phyloP scores from a whole-genome alignment of 179 eudicot genomes.

The Nepenthes alata region DNA sequence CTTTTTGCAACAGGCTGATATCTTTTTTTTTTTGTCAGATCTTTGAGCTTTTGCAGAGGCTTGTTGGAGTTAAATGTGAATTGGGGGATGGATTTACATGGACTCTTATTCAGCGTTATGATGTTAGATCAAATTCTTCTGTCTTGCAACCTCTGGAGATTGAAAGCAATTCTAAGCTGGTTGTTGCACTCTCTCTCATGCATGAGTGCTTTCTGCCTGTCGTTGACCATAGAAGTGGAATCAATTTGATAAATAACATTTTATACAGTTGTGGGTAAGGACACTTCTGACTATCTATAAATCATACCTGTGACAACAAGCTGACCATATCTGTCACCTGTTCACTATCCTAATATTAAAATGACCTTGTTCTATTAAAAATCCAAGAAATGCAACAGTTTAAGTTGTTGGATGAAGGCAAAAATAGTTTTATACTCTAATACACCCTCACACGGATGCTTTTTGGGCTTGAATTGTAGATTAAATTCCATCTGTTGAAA shows the following conservation, averaged over 20 bases:
- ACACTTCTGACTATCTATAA: background rate
- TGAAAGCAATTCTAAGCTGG: slow-evolving; percentile 73
- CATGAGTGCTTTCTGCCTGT: slow-evolving; percentile 91
- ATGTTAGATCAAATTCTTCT: slow-evolving; percentile 21
- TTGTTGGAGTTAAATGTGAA: slow-evolving; percentile 49
- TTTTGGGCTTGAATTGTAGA: too few relatives aligned
- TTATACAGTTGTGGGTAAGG: slow-evolving; percentile 87
- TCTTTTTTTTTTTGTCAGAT: slow-evolving; percentile 29
- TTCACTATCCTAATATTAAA: background rate
- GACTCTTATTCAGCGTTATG: slow-evolving; percentile 55
- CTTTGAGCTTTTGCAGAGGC: slow-evolving; percentile 37
- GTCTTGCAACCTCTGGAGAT: slow-evolving; percentile 23
- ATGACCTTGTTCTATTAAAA: too few relatives aligned
- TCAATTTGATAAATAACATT: slow-evolving; percentile 58
- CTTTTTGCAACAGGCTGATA: background rate
- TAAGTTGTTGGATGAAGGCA: too few relatives aligned
- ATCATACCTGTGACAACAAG: background rate
- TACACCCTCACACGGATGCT: too few relatives aligned
- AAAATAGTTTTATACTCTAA: too few relatives aligned
- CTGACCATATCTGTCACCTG: background rate
- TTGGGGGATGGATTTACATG: slow-evolving; percentile 73
- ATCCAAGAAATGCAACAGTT: too few relatives aligned
- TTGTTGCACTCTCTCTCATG: slow-evolving; percentile 69
- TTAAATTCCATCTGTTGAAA: too few relatives aligned
- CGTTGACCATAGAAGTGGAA: slow-evolving; percentile 66